Evolutionary conservation across 345 rosid genomes (phyloP).

Genomic region (Eucalyptus erythrocorys): DNA sequence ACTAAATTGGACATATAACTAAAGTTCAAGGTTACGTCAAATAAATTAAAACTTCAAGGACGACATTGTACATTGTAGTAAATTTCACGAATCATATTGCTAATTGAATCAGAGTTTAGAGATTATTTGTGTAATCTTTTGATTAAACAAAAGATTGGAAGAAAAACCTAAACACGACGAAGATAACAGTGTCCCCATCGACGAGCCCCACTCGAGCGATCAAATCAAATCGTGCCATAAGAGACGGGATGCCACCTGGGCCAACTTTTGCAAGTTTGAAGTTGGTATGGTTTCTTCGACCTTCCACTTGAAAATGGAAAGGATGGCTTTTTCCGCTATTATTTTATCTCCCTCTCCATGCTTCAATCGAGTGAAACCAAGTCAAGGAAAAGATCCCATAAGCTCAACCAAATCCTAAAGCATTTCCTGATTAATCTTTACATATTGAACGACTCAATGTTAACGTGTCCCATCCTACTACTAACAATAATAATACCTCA

Average conservation of each 20-base stretch:
- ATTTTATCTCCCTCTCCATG: neutral
- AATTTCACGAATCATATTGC: too few relatives aligned
- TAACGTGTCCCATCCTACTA: neutral
- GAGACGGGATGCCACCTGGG: neutral
- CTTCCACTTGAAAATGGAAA: neutral
- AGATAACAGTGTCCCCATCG: neutral
- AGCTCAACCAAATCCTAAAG: neutral
- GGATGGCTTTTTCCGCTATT: neutral
- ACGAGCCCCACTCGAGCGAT: neutral
- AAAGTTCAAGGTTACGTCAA: rapidly evolving
- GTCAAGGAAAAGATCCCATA: neutral
- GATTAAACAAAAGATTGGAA: neutral
- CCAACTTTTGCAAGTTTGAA: neutral
- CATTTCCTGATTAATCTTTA: neutral
- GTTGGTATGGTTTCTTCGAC: neutral
- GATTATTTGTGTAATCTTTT: too few relatives aligned
- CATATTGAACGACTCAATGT: neutral
- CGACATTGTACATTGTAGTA: too few relatives aligned
- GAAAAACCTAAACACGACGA: neutral
- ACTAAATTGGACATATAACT: too few relatives aligned
- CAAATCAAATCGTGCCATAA: neutral
- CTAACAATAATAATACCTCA: too few relatives aligned
- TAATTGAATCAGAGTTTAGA: too few relatives aligned
- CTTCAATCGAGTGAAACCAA: neutral
- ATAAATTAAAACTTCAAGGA: too few relatives aligned